These are phyloP conservation scores for Aspergillus felis DNA, from an alignment of 2,329 filamentous ascomycete species.

Conservation along the genomic window DNA sequence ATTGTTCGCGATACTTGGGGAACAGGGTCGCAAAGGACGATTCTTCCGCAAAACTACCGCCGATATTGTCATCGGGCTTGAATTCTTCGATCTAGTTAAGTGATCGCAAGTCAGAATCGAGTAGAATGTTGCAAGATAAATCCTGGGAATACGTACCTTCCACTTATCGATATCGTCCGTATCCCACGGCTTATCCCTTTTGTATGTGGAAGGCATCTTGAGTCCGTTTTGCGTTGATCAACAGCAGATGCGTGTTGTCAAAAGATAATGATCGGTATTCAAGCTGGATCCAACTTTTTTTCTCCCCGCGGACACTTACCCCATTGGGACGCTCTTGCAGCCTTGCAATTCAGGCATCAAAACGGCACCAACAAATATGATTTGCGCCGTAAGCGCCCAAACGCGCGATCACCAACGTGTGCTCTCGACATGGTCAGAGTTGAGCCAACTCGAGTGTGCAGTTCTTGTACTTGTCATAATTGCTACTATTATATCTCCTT, in stretches of 20 bases:
- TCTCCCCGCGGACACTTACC: conserved; percentile 20
- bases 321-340: conserved; percentile 3
- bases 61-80: conserved; percentile 77
- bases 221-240: not conserved
- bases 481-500: not conserved
- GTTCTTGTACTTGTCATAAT: not conserved
- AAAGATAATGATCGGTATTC: not conserved
- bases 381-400: conserved; percentile 16
- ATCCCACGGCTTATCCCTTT: conserved; percentile 90
- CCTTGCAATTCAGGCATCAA: conserved; percentile 4
- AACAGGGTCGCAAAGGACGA: conserved; percentile 81
- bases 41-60: conserved; percentile 86
- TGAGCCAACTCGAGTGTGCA: not conserved
- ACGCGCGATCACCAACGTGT: conserved; percentile 11
- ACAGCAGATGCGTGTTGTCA: conserved; percentile 4
- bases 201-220: conserved; percentile 81
- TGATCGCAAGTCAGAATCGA: conserved; percentile 6
- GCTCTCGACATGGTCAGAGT: not conserved
- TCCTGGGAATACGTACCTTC: conserved; percentile 54
- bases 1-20: conserved; percentile 93
- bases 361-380: not conserved
- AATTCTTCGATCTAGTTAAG: conserved; percentile 67
- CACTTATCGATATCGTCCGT: conserved; percentile 97
- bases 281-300: conserved; percentile 16
- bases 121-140: not conserved